Evolutionary conservation across 176 grass and related monocot genomes (phyloP).

Genomic region (Oryza brachyantha): DNA sequence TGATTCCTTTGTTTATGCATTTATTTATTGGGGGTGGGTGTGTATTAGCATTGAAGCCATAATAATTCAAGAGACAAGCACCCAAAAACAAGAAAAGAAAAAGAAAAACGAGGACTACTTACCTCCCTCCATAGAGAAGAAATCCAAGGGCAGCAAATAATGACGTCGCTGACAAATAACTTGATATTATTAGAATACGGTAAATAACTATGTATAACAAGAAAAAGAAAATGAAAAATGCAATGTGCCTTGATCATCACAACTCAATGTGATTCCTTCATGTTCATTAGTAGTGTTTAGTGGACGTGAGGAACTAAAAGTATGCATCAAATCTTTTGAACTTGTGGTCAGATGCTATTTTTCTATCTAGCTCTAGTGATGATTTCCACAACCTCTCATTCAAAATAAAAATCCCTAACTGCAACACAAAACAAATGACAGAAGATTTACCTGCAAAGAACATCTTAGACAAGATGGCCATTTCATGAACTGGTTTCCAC

Average conservation of each 20-base stretch:
- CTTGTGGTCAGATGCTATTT: neutral
- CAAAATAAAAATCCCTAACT: neutral
- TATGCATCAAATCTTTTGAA: neutral
- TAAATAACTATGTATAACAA: constrained; percentile 5
- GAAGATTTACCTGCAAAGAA: constrained; percentile 59
- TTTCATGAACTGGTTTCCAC: constrained; percentile 58
- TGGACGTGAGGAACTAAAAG: neutral
- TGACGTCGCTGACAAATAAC: constrained; percentile 44
- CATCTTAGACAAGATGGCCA: constrained; percentile 61
- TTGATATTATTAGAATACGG: constrained; percentile 2
- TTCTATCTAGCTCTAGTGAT: neutral
- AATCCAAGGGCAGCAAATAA: constrained; percentile 55
- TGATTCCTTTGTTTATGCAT: neutral
- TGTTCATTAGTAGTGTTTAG: neutral
- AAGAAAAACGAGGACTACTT: neutral
- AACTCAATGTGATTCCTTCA: neutral
- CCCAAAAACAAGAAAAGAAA: neutral
- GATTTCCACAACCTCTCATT: neutral
- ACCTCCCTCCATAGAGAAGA: constrained; percentile 75
- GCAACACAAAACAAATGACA: neutral
- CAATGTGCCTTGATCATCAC: neutral
- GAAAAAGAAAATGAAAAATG: constrained; percentile 3
- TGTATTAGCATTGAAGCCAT: neutral
- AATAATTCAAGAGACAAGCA: neutral
- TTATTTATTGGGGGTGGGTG: too few relatives aligned